Conservation (phyloP, 169 alveolate genomes). For the Plasmodium coatneyi region DNA sequence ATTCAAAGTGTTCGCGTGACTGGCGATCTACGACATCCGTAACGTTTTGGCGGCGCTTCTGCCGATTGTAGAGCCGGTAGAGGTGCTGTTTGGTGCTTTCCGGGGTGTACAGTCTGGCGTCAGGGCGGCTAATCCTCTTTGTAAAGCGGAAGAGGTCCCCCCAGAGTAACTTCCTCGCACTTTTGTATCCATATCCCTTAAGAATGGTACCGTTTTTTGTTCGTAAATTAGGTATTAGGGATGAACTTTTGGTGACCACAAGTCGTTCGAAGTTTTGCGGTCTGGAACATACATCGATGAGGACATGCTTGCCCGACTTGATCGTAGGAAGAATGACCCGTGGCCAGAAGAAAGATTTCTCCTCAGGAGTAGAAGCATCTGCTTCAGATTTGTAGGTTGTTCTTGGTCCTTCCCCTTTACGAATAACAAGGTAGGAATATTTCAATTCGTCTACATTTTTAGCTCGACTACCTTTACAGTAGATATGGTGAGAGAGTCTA, state of each 20-base stretch:
- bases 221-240: constrained; percentile 83
- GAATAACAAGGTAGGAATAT: constrained; percentile 85
- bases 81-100: constrained; percentile 77
- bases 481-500: constrained; percentile 88
- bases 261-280: constrained; percentile 85
- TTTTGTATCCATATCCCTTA: constrained; percentile 72
- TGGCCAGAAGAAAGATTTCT: constrained; percentile 91
- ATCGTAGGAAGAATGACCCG: constrained; percentile 88
- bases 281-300: constrained; percentile 87
- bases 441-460: constrained; percentile 88
- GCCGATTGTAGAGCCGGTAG: constrained; percentile 78
- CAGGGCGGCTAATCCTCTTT: constrained; percentile 86
- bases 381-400: constrained; percentile 71
- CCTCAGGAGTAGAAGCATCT: constrained; percentile 79
- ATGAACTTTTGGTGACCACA: constrained; percentile 84
- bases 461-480: constrained; percentile 85
- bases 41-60: constrained; percentile 48
- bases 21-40: background rate
- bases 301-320: constrained; percentile 88
- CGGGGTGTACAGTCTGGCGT: constrained; percentile 88
- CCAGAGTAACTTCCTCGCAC: constrained; percentile 89
- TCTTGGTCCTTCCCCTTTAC: constrained; percentile 85
- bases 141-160: constrained; percentile 93
- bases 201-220: constrained; percentile 37
- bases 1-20: constrained; percentile 3